These are phyloP conservation scores for Maudiozyma saulgeensis DNA, from an alignment of 805 yeast species.

Conservation along the genomic window DNA sequence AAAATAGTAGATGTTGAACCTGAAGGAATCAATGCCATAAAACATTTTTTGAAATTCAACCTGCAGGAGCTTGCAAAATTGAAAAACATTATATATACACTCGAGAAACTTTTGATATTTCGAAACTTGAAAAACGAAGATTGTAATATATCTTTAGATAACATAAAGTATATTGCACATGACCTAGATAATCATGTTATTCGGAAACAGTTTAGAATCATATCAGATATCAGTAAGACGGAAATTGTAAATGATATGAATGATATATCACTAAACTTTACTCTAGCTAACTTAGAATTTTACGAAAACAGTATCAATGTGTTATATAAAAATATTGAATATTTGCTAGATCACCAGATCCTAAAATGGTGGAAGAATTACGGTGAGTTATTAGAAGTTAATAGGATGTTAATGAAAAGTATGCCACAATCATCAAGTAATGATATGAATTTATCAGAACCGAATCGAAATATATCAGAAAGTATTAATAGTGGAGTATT, in stretches of 20 bases:
- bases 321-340: conserved; percentile 26
- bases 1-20: conserved; percentile 13
- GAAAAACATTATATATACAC: conserved; percentile 5
- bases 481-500: conserved; percentile 15
- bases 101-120: conserved; percentile 17
- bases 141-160: conserved; percentile 4
- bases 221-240: neutral
- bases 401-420: conserved; percentile 26
- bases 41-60: conserved; percentile 19
- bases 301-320: conserved; percentile 13
- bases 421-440: neutral
- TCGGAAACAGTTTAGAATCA: neutral
- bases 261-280: neutral
- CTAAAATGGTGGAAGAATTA: conserved; percentile 38
- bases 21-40: conserved; percentile 22
- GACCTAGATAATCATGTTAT: neutral
- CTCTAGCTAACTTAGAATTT: conserved; percentile 5
- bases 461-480: conserved; percentile 1
- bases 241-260: neutral
- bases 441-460: too few species aligned
- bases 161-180: conserved; percentile 2
- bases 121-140: conserved; percentile 15
- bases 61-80: conserved; percentile 13
- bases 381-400: conserved; percentile 32
- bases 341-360: conserved; percentile 29